phyloP scores from a whole-genome alignment of 176 grass and related monocot genomes.

The Cenchrus purpureus region DNA sequence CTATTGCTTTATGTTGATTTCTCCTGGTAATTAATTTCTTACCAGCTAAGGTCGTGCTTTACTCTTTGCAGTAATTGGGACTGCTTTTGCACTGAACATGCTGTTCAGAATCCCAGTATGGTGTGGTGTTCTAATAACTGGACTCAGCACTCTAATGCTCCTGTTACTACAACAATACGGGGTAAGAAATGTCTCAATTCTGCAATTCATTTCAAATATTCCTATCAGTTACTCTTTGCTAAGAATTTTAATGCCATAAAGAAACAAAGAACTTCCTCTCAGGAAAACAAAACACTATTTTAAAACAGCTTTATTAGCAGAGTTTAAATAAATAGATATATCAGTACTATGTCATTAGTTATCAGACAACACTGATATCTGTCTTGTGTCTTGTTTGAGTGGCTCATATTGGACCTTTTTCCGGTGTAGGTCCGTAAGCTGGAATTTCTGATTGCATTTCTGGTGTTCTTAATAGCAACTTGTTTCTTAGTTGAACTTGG shows the following conservation, averaged over 20 bases:
- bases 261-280: background rate
- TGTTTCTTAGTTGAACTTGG: constrained; percentile 93
- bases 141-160: constrained; percentile 90
- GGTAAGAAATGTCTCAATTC: constrained; percentile 48
- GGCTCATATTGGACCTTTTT: constrained; percentile 32
- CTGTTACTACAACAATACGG: constrained; percentile 93
- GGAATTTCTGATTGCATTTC: constrained; percentile 87
- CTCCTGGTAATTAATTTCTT: constrained; percentile 19
- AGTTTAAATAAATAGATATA: background rate
- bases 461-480: constrained; percentile 83
- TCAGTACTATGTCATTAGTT: constrained; percentile 11
- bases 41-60: constrained; percentile 13
- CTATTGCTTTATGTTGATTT: background rate
- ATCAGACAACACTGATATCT: background rate
- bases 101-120: constrained; percentile 88
- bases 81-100: constrained; percentile 99
- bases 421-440: constrained; percentile 81
- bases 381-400: background rate
- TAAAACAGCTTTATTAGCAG: background rate
- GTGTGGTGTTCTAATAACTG: constrained; percentile 96
- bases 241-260: background rate
- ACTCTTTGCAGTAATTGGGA: constrained; percentile 84
- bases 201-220: constrained; percentile 16
- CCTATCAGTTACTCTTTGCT: background rate
- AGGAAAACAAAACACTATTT: background rate